Conservation (phyloP, 2,329 filamentous ascomycete genomes). For the Cylindrodendrum hubeiense region DNA sequence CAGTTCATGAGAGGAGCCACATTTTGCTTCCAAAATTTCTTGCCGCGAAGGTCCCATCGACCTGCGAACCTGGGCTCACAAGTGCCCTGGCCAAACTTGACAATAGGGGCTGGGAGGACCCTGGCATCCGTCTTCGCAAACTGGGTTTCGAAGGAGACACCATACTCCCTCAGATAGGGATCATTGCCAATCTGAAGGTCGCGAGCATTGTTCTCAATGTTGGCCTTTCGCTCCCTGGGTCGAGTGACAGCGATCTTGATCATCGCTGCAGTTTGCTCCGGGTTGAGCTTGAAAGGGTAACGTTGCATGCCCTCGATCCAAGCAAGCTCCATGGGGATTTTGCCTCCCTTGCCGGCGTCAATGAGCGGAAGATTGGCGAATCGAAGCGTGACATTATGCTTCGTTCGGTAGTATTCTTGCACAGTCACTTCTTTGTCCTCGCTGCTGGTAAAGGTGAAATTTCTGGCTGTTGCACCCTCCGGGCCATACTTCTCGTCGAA, state of each 20-base stretch:
- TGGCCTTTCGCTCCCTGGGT: constrained; percentile 74
- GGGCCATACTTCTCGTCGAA: constrained; percentile 59
- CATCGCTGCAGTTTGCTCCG: constrained; percentile 81
- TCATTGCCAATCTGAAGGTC: constrained; percentile 79
- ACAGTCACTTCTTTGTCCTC: constrained; percentile 62
- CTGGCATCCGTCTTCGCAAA: constrained; percentile 79
- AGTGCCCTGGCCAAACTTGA: constrained; percentile 73
- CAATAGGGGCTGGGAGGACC: constrained; percentile 76
- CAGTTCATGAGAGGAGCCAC: constrained; percentile 73
- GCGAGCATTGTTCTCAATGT: constrained; percentile 68
- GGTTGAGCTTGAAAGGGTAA: constrained; percentile 73
- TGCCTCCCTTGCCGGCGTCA: constrained; percentile 64
- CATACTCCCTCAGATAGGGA: constrained; percentile 77
- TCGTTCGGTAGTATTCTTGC: constrained; percentile 66
- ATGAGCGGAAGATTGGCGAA: constrained; percentile 67
- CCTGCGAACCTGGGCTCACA: constrained; percentile 75
- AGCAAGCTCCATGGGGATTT: constrained; percentile 74
- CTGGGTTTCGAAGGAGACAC: constrained; percentile 73
- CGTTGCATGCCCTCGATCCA: constrained; percentile 66
- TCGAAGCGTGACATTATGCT: constrained; percentile 65
- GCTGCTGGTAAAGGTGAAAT: constrained; percentile 64
- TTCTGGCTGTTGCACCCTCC: constrained; percentile 63
- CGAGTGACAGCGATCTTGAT: constrained; percentile 92
- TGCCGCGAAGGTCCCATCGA: constrained; percentile 88
- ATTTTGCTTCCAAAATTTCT: constrained; percentile 79